Percentiles rank a stretch among this genome's conserved stretches.
These are phyloP conservation scores for cucumber (Cucumis sativus) DNA, from an alignment of 306 rosid species.

Conservation along the genomic window Cucumber_9930_V3 NC_026656.2:870001-870500, in stretches of 20 bases:
- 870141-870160: not conserved
- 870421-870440: not conserved
- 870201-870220: not conserved
- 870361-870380: not conserved
- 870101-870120: not conserved
- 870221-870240: constrained; percentile 16
- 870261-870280: constrained; percentile 3
- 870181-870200: not conserved
- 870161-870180: not conserved
- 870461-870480: too few species aligned
- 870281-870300: not conserved
- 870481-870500: too few species aligned
- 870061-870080: constrained; percentile 37
- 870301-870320: not conserved
- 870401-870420: not conserved
- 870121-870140: not conserved
- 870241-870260: constrained; percentile 12
- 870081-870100: not conserved
- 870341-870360: not conserved
- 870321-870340: not conserved
- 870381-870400: constrained; percentile 7
- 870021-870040: constrained; percentile 27
- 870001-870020: not conserved
- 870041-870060: constrained; percentile 40
- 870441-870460: too few species aligned